These are phyloP conservation scores for Gracilaria caudata DNA, from an alignment of 23 red algal species.

Conservation along the genomic window DNA sequence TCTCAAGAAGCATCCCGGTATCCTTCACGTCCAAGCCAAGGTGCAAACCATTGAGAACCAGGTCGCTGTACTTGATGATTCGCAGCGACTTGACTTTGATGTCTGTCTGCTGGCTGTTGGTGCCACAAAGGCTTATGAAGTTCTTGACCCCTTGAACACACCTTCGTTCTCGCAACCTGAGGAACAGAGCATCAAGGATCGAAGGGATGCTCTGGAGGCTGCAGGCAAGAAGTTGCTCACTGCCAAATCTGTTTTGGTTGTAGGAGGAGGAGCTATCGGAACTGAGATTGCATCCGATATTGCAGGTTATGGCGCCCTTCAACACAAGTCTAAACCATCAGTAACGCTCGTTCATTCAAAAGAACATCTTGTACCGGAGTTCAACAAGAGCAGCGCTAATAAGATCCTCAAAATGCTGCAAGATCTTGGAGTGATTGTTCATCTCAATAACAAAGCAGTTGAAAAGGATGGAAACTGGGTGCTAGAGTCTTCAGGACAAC, in stretches of 20 bases:
- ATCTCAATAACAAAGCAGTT: conserved; percentile 14
- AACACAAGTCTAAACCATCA: background rate
- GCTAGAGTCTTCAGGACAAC: conserved; percentile 25
- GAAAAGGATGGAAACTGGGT: conserved; percentile 53
- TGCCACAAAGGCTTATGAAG: background rate
- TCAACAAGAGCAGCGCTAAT: conserved; percentile 20
- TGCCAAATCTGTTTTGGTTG: conserved; percentile 15
- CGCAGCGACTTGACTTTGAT: conserved; percentile 32
- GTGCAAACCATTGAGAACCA: background rate
- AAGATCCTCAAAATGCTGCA: conserved; percentile 37
- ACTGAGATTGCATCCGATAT: conserved; percentile 56
- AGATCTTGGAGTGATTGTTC: conserved; percentile 36
- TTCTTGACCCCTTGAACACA: background rate
- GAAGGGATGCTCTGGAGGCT: conserved; percentile 24
- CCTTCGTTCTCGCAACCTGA: background rate
- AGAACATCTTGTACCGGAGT: conserved; percentile 49
- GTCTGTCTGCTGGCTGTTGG: conserved; percentile 52
- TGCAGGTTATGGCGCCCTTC: conserved; percentile 14
- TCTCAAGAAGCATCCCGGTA: conserved; percentile 1
- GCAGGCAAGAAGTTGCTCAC: conserved; percentile 13
- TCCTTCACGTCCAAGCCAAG: conserved; percentile 27
- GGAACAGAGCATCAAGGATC: background rate
- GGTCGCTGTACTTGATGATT: conserved; percentile 17
- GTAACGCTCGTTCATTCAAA: conserved; percentile 56
- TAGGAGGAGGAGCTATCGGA: conserved; percentile 65